Base-by-base conservation (phyloP, 306 rosid species). In the Vigna nakashimae region DNA sequence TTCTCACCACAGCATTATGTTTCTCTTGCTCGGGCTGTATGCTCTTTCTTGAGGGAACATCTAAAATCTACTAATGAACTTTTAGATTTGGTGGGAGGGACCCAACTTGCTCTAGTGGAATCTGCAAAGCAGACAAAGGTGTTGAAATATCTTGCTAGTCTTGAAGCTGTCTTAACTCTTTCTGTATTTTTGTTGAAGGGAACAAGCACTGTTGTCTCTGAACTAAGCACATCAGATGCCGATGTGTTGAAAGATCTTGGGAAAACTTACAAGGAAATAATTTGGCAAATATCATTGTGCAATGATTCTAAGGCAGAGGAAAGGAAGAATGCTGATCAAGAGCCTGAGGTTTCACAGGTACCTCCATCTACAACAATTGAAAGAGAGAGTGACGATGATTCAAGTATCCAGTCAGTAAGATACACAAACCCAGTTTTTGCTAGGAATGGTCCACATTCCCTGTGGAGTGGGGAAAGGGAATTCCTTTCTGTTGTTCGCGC, bases 321-420 rank as follows among this genome's bases (percentile, higher is more conserved):
- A 79, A 93, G 91, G 81, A 87, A 74, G 75, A 90, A 63, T 80
- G 82, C 82, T 80, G 99, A 89, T 65, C 97, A 87, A 81, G 96
- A 88, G 71, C 84, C 88, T 42, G 97, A 92, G 83, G 77, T 40
- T 83, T 81, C 90, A 66, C 97, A 92, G 89, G 87, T 79, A 73
- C 84, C 93, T 22, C 81, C 90, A 17, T 83, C 93, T 53, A 87
- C 83, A 79, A 73, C 88, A 51, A 84, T 76, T 71, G 99, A 91
- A 87, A 91, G 98, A 83, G 98, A 95, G 83, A 92, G 97, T 86
- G 99, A 92, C 15, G 98, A 92, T 75, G 99, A 95, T 85, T 85
- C 91, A 69, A 92, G 84, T 86, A 84, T 80, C 74, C 93, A 97
- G 55, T 81, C 85, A 59, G 89, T 95, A 83, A 88, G 99, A 82